A percentile compares a stretch with the other conserved stretches of the same genome.
Conservation (phyloP, 495 filamentous ascomycete genomes). For the Penicillium cataractarum region DNA sequence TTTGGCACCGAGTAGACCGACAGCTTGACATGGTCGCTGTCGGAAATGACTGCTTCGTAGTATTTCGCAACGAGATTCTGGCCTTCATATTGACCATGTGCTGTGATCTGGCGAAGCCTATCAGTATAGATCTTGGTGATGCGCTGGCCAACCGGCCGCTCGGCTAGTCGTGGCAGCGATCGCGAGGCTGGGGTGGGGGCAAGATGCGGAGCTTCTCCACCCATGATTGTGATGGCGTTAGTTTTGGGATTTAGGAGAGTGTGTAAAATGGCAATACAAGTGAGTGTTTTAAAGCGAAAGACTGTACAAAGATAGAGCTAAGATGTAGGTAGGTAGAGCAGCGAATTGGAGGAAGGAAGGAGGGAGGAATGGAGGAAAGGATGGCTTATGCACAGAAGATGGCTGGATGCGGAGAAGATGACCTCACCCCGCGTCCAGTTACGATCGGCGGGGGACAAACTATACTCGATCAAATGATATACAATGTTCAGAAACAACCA, state of each 20-base stretch:
- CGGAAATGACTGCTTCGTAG: slow-evolving; percentile 71
- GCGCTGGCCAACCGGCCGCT: slow-evolving; percentile 74
- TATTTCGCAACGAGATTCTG: slow-evolving; percentile 81
- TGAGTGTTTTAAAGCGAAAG: slow-evolving; percentile 2
- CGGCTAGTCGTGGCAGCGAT: slow-evolving; percentile 60
- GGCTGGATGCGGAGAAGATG: slow-evolving; percentile 29
- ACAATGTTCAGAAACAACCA: background rate
- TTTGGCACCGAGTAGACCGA: slow-evolving; percentile 83
- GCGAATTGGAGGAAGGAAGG: slow-evolving; percentile 9
- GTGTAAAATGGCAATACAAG: background rate
- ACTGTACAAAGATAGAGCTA: slow-evolving; percentile 13
- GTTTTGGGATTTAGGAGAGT: slow-evolving; percentile 3
- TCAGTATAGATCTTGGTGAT: slow-evolving; percentile 87
- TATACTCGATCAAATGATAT: background rate
- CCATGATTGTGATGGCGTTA: slow-evolving; percentile 38
- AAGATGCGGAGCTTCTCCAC: slow-evolving; percentile 47
- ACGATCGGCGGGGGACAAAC: slow-evolving; percentile 12
- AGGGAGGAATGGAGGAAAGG: slow-evolving; percentile 21
- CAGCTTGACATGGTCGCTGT: slow-evolving; percentile 77
- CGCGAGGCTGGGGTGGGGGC: slow-evolving; percentile 38
- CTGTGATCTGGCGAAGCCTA: slow-evolving; percentile 79
- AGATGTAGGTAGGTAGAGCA: background rate
- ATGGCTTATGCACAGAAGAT: background rate
- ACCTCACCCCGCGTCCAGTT: slow-evolving; percentile 5
- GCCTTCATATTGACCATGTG: slow-evolving; percentile 76